Evolutionary conservation across 495 filamentous ascomycete genomes (phyloP).

Genomic region (Hyaloscypha finlandica): DNA sequence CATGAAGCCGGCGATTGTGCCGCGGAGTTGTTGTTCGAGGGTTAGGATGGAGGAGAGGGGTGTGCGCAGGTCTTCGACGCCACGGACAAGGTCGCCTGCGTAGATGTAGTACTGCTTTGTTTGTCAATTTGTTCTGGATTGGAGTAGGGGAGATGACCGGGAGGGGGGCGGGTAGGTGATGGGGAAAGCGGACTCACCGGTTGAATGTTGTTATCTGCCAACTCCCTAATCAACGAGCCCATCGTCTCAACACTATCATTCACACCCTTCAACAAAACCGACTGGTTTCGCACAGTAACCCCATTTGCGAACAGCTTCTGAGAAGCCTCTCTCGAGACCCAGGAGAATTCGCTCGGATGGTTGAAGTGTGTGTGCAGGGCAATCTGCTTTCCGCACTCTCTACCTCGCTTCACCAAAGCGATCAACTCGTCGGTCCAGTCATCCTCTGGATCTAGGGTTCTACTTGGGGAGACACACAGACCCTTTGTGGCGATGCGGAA

Average conservation of each 20-base stretch:
- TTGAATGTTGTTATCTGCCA: conserved; percentile 55
- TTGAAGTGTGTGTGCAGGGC: conserved; percentile 66
- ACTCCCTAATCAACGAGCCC: conserved; percentile 47
- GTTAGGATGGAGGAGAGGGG: conserved; percentile 57
- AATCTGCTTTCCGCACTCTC: conserved; percentile 53
- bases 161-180: too few relatives aligned
- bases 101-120: conserved; percentile 25
- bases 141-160: not conserved
- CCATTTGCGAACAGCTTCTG: conserved; percentile 50
- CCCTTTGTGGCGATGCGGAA: conserved; percentile 61
- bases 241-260: conserved; percentile 57
- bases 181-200: conserved; percentile 43
- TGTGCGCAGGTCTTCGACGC: conserved; percentile 61
- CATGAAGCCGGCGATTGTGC: conserved; percentile 60
- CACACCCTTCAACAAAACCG: conserved; percentile 55
- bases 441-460: conserved; percentile 52
- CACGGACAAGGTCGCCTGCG: conserved; percentile 54
- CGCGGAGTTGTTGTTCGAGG: conserved; percentile 54
- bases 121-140: not conserved
- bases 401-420: conserved; percentile 46
- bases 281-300: conserved; percentile 53
- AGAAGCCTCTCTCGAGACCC: conserved; percentile 54
- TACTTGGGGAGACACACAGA: conserved; percentile 50
- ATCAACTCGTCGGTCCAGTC: conserved; percentile 54
- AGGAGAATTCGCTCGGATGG: conserved; percentile 59